Evolutionary conservation across 345 rosid genomes (phyloP).

Genomic region (Litchi chinensis): DNA sequence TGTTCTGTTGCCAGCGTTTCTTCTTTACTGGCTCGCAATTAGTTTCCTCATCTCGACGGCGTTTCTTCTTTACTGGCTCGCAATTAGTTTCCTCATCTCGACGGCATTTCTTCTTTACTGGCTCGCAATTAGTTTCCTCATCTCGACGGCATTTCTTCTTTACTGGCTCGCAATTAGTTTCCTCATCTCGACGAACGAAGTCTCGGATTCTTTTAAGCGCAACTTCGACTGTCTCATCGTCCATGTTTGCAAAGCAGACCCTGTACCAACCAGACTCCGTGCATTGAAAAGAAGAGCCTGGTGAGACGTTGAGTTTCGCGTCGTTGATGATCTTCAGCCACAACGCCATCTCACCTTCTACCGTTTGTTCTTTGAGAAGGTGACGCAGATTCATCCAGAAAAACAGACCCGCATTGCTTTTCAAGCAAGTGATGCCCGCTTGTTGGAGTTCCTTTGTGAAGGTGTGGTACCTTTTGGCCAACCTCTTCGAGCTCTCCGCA

Average conservation of each 20-base stretch:
- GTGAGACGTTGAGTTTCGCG: slow-evolving; percentile 83
- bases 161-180: slow-evolving; percentile 9
- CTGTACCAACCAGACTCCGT: slow-evolving; percentile 86
- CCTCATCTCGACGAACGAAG: slow-evolving; percentile 41
- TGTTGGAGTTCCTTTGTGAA: slow-evolving; percentile 52
- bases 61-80: slow-evolving; percentile 24
- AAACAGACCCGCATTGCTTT: slow-evolving; percentile 67
- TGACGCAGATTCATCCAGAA: slow-evolving; percentile 83
- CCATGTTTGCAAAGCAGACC: slow-evolving; percentile 90
- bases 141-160: slow-evolving; percentile 33
- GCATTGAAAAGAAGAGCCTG: slow-evolving; percentile 77
- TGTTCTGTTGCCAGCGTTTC: slow-evolving; percentile 35
- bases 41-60: no score
- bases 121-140: slow-evolving; percentile 20
- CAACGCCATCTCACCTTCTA: slow-evolving; percentile 53
- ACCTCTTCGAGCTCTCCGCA: slow-evolving; percentile 53
- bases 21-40: slow-evolving; percentile 2
- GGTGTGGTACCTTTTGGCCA: slow-evolving; percentile 44
- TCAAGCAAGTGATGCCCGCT: slow-evolving; percentile 54
- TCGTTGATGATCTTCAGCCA: slow-evolving; percentile 65
- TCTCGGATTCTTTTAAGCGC: slow-evolving; percentile 60
- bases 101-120: slow-evolving; percentile 29
- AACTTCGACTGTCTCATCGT: slow-evolving; percentile 54
- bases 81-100: slow-evolving; percentile 24
- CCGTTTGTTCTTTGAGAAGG: slow-evolving; percentile 47